phyloP scores from a whole-genome alignment of 345 rosid genomes.

The Linum lewisii region DNA sequence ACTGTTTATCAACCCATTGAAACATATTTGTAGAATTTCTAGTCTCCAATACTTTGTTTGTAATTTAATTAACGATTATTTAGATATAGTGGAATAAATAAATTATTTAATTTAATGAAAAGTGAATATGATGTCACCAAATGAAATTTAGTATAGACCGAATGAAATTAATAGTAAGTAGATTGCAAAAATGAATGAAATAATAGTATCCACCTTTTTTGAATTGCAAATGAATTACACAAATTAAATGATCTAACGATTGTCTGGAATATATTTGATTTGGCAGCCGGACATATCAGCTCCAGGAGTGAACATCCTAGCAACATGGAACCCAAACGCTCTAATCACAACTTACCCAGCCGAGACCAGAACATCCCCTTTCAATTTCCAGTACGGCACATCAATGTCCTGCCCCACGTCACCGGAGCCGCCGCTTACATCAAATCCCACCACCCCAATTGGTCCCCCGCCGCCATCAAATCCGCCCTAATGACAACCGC shows the following conservation, averaged over 20 bases:
- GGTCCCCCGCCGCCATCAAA: constrained; percentile 2
- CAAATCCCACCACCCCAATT: not conserved
- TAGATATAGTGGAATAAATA: no score
- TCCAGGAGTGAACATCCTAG: constrained; percentile 1
- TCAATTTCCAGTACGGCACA: constrained; percentile 1
- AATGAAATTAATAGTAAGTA: no score
- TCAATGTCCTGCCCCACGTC: constrained; percentile 6
- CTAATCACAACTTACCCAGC: not conserved
- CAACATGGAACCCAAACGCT: not conserved
- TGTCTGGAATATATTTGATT: not conserved
- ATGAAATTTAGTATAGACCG: no score
- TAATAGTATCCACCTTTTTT: no score
- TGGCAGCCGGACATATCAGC: constrained; percentile 2
- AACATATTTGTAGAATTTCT: no score
- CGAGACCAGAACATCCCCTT: not conserved
- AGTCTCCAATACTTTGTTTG: no score
- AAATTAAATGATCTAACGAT: not conserved
- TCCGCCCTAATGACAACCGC: not conserved
- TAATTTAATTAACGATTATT: no score
- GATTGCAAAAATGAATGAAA: no score
- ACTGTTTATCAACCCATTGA: no score
- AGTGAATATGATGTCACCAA: no score
- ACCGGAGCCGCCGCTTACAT: not conserved
- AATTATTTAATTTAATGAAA: no score
- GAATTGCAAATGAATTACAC: not conserved